Conservation (phyloP, 1,284 basidiomycete genomes). For the Marasmius sp. region DNA sequence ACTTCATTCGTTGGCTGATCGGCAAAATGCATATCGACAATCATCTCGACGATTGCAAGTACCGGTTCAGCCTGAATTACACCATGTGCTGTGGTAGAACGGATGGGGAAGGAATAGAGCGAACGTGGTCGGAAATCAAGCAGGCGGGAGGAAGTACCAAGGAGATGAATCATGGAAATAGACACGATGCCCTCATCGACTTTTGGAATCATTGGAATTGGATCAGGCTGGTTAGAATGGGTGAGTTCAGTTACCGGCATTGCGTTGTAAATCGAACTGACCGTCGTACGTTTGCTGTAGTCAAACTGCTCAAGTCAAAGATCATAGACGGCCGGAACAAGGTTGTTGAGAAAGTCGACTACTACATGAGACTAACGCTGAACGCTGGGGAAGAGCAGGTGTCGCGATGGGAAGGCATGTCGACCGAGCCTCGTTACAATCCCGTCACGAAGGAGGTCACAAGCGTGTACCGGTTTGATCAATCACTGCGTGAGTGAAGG, state of each 20-base stretch:
- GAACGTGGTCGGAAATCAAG: slow-evolving; percentile 2
- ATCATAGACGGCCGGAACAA: no score
- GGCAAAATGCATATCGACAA: slow-evolving; percentile 4
- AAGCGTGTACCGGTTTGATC: no score
- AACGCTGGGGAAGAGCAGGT: no score
- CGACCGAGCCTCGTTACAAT: no score
- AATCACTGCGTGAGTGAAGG: no score
- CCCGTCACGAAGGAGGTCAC: no score
- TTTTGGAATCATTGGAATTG: slow-evolving; percentile 25
- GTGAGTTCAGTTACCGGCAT: slow-evolving; percentile 9
- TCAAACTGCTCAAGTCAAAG: no score
- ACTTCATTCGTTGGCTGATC: neutral
- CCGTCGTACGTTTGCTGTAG: no score
- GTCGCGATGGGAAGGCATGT: no score
- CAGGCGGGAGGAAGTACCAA: slow-evolving; percentile 14
- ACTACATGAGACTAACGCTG: no score
- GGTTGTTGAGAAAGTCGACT: no score
- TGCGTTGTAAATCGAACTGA: no score
- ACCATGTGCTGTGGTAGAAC: neutral
- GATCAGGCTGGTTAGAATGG: slow-evolving; percentile 17
- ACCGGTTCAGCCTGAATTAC: slow-evolving; percentile 2
- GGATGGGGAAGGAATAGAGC: slow-evolving; percentile 4
- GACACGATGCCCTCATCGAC: slow-evolving; percentile 23
- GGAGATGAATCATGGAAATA: slow-evolving; percentile 22
- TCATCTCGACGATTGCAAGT: slow-evolving; percentile 1